phyloP scores from a whole-genome alignment of 2,329 filamentous ascomycete species.

The Cephalotrichum gorgonifer region DNA sequence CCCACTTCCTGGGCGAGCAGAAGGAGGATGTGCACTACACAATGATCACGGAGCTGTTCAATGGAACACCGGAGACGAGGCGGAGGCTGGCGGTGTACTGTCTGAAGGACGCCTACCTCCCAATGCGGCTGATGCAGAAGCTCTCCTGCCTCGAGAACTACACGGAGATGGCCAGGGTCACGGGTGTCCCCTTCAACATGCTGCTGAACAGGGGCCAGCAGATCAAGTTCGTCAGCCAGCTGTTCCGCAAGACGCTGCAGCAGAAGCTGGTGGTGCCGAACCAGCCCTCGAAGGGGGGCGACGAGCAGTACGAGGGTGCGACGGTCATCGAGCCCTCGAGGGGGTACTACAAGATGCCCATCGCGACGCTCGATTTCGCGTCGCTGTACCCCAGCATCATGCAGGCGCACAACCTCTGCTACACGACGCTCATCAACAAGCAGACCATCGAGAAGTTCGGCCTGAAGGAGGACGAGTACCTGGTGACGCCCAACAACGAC shows the following conservation, averaged over 20 bases:
- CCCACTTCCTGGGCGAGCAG: constrained; percentile 91
- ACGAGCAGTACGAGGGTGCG: constrained; percentile 93
- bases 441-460: constrained; percentile 68
- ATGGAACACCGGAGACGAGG: constrained; percentile 87
- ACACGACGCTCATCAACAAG: constrained; percentile 76
- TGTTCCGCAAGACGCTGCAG: constrained; percentile 89
- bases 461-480: constrained; percentile 85
- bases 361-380: constrained; percentile 96
- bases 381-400: constrained; percentile 98
- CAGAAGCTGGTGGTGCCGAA: constrained; percentile 94
- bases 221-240: constrained; percentile 93
- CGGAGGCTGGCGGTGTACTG: constrained; percentile 91
- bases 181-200: constrained; percentile 94
- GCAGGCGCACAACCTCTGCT: constrained; percentile 96
- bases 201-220: constrained; percentile 88
- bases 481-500: constrained; percentile 89
- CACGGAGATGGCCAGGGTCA: constrained; percentile 99
- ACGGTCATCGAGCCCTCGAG: constrained; percentile 94
- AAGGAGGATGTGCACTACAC: constrained; percentile 98
- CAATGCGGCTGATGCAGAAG: constrained; percentile 92
- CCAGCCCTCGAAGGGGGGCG: constrained; percentile 54
- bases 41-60: constrained; percentile 98
- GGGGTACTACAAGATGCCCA: constrained; percentile 88
- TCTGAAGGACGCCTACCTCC: constrained; percentile 92
- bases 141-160: constrained; percentile 98